Base-by-base conservation (phyloP, 768 basidiomycete species). In the Collybia sordida region DNA sequence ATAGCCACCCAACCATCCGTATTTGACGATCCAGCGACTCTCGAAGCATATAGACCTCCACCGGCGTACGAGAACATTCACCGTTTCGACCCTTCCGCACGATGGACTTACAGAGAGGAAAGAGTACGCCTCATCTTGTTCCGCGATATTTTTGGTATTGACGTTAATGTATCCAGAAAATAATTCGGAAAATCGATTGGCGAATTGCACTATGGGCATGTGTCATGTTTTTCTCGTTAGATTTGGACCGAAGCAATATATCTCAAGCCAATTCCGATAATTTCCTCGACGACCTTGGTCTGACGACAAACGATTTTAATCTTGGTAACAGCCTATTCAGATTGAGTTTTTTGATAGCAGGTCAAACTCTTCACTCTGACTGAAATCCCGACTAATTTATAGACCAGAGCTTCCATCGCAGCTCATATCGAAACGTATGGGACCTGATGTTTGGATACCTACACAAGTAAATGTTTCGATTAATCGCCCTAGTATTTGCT, bases 31-130 rank as follows among this genome's bases (percentile, higher is more conserved):
- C 80, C 81, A 0, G 54, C 56, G 4, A 72, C 74, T 1, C 60
- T 79, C 2, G 73, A 82, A 57, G 63, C 66, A 4, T 83, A 83
- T 61, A 69, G 73, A 0, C 83, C 82, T 2, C 78, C 78, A 6
- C 64, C 74, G 4, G 54, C 66, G 45, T 85, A 81, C 49, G 84
- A 86, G 64, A 85, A 85, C 56, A 57, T 74, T 5, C 81, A 81
- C 55, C 75, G 84, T 1, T 87, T 90, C 57, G 81, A 88, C 59
- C 80, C 82, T 1, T 44, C 64, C 14, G 85, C 84, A 17, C 76
- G 85, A 6, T 88, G 86, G 86, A 86, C 86, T 7, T 85, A 80
- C 78, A 61, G 81, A 35, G 85, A 88, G 63, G 86, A 88, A 65
- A 71, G 71, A 63, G 78, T 79, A 48, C 46, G 72, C n/a, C n/a